phyloP scores from a whole-genome alignment of 768 basidiomycete genomes.

The Boletus pseudo-olivaceus region DNA sequence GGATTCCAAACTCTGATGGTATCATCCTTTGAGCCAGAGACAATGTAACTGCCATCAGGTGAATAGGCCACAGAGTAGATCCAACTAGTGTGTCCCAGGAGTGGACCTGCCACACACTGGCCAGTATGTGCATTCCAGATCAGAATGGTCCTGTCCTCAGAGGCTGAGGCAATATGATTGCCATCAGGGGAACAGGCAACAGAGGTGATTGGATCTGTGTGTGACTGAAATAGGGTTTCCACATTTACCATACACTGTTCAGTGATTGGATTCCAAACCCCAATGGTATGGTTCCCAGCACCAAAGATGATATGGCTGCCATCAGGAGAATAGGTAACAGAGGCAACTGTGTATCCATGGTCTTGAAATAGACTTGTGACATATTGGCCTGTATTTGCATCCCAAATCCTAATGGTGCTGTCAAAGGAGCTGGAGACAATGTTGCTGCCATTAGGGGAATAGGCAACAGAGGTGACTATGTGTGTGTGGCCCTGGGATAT shows the following conservation, averaged over 20 bases:
- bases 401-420: slow-evolving; percentile 4
- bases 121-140: slow-evolving; percentile 17
- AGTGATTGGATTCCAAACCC: slow-evolving; percentile 7
- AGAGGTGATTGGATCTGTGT: neutral
- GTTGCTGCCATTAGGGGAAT: slow-evolving; percentile 13
- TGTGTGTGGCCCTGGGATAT: slow-evolving; percentile 4
- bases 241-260: neutral
- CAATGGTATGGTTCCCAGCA: neutral
- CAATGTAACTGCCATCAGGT: slow-evolving; percentile 25
- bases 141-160: neutral
- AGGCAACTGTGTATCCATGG: neutral
- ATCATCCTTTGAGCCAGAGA: slow-evolving; percentile 18
- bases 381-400: slow-evolving; percentile 6
- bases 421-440: slow-evolving; percentile 15
- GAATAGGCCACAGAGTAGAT: slow-evolving; percentile 19
- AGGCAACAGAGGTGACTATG: slow-evolving; percentile 3
- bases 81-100: slow-evolving; percentile 4
- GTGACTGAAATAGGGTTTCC: neutral
- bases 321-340: slow-evolving; percentile 20
- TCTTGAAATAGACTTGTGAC: neutral
- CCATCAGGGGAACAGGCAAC: slow-evolving; percentile 21
- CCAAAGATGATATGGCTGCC: slow-evolving; percentile 18
- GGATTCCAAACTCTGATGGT: slow-evolving; percentile 26
- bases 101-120: neutral
- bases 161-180: slow-evolving; percentile 3